Conservation (phyloP, 352 stramenopile genomes). For the Phytophthora meadii region DNA sequence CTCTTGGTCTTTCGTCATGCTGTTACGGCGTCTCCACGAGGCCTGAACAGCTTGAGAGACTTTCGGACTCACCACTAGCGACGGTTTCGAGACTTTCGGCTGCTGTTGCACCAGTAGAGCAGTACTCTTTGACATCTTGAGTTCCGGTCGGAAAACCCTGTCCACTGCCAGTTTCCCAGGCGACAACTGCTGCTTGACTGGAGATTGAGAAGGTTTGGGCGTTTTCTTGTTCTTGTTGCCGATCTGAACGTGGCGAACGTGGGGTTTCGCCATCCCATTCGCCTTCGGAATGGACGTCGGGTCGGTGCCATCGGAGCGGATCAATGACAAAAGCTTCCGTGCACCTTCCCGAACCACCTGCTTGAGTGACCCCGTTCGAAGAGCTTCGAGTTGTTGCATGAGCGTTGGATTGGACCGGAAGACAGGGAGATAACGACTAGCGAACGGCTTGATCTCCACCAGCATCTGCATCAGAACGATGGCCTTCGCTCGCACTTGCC, state of each 20-base stretch:
- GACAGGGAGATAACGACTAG: constrained; percentile 36
- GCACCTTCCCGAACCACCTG: constrained; percentile 55
- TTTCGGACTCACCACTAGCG: constrained; percentile 46
- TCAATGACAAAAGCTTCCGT: constrained; percentile 62
- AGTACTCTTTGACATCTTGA: constrained; percentile 28
- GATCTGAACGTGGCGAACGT: constrained; percentile 35
- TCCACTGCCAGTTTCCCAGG: constrained; percentile 26
- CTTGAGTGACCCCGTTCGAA: constrained; percentile 49
- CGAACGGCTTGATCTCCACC: constrained; percentile 53
- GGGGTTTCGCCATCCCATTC: constrained; percentile 28
- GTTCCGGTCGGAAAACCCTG: constrained; percentile 27
- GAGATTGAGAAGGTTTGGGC: neutral
- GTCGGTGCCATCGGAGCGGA: constrained; percentile 57
- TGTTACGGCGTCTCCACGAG: constrained; percentile 50
- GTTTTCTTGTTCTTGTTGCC: constrained; percentile 28
- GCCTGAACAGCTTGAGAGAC: constrained; percentile 45
- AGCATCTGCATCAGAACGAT: constrained; percentile 64
- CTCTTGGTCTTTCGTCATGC: constrained; percentile 26
- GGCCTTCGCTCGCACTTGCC: constrained; percentile 63
- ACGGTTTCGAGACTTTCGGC: neutral
- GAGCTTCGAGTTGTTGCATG: constrained; percentile 40
- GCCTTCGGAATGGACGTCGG: constrained; percentile 45
- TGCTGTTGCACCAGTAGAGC: constrained; percentile 7
- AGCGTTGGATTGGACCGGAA: constrained; percentile 37
- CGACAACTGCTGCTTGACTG: constrained; percentile 17